Conservation (phyloP, 257 asterid genomes). For the Solanum pimpinellifolium region DNA sequence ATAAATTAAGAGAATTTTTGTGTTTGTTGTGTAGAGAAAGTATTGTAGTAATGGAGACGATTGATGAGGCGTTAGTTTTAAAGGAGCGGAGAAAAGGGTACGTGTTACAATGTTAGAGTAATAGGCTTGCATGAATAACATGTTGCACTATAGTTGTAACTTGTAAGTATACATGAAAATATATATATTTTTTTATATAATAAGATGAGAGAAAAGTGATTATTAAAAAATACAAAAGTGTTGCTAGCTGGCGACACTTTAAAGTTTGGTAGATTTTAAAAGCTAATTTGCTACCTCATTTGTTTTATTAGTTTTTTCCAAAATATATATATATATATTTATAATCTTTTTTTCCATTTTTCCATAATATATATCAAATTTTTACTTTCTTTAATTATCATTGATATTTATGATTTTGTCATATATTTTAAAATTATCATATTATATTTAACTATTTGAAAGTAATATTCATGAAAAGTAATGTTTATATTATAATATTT, state of each 20-base stretch:
- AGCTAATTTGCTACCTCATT: background rate
- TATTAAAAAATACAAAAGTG: background rate
- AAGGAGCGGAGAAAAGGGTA: background rate
- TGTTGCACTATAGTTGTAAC: background rate
- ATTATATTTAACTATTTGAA: too few species aligned
- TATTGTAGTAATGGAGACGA: background rate
- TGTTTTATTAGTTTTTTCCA: background rate
- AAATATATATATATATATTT: too few species aligned
- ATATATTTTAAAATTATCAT: too few species aligned
- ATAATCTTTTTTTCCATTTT: too few species aligned
- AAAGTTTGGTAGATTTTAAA: background rate
- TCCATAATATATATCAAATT: rapidly evolving
- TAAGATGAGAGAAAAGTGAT: background rate
- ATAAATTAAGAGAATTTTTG: background rate
- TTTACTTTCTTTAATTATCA: too few species aligned
- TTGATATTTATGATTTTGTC: too few species aligned
- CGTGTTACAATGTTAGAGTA: background rate
- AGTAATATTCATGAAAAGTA: too few species aligned
- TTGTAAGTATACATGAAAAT: background rate
- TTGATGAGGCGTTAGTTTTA: background rate
- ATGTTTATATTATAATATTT: too few species aligned
- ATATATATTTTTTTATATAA: background rate
- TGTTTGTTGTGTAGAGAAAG: background rate
- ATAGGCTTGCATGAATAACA: conserved; percentile 4
- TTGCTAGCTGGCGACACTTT: background rate